Evolutionary conservation across 192 early-diverging fungal species (phyloP).

Genomic region (Geosiphon pyriformis): DNA sequence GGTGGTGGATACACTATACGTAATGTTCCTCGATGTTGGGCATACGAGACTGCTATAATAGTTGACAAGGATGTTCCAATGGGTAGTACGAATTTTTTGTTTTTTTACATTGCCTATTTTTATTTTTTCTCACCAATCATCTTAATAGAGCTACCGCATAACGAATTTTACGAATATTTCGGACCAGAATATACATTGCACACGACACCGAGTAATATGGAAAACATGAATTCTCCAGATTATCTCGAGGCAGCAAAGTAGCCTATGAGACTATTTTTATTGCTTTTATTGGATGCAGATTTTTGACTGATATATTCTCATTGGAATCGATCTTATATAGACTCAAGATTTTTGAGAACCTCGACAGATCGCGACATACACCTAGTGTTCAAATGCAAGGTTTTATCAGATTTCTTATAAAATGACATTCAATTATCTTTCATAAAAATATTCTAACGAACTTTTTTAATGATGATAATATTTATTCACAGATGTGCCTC

Average conservation of each 20-base stretch:
- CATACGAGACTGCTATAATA: slow-evolving; percentile 87
- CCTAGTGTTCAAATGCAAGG: slow-evolving; percentile 82
- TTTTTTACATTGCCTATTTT: not conserved
- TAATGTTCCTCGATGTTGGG: slow-evolving; percentile 90
- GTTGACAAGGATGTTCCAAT: slow-evolving; percentile 58
- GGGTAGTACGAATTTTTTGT: not conserved
- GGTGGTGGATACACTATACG: slow-evolving; percentile 99
- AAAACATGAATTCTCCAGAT: slow-evolving; percentile 77
- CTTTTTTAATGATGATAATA: not conserved
- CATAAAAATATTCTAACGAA: not conserved
- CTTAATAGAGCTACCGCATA: slow-evolving; percentile 67
- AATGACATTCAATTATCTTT: not conserved
- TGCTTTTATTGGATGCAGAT: no score
- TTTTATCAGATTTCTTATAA: not conserved
- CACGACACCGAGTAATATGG: slow-evolving; percentile 76
- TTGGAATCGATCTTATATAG: slow-evolving; percentile 14
- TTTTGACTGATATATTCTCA: no score
- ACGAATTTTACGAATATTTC: slow-evolving; percentile 85
- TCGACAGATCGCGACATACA: slow-evolving; percentile 63
- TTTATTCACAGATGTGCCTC: slow-evolving; percentile 56
- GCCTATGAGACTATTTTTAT: no score
- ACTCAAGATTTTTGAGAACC: slow-evolving; percentile 49
- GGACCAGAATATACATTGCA: slow-evolving; percentile 87
- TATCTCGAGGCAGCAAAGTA: slow-evolving; percentile 75
- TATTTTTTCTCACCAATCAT: slow-evolving; percentile 8